These are phyloP conservation scores for Pseudoneurospora amorphoporcata DNA, from an alignment of 495 filamentous ascomycete species.

Conservation along the genomic window DNA sequence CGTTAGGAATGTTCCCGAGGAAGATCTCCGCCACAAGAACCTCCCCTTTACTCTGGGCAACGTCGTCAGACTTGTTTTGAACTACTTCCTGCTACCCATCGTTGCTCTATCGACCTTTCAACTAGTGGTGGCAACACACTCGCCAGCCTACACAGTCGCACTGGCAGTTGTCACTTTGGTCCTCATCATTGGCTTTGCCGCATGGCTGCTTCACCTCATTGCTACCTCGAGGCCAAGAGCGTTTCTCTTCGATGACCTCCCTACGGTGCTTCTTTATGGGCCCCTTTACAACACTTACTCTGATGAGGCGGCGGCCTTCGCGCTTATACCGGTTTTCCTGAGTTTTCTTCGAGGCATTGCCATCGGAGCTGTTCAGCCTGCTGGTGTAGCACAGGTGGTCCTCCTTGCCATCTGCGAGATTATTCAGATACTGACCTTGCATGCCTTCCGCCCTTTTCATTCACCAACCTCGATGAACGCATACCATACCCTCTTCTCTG, in stretches of 20 bases:
- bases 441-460: conserved; percentile 84
- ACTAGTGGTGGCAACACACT: conserved; percentile 60
- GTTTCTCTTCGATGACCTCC: conserved; percentile 83
- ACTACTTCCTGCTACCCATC: conserved; percentile 82
- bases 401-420: conserved; percentile 90
- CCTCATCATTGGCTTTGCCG: conserved; percentile 56
- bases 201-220: conserved; percentile 74
- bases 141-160: conserved; percentile 57
- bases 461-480: conserved; percentile 95
- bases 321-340: conserved; percentile 72
- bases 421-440: conserved; percentile 74
- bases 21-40: conserved; percentile 84
- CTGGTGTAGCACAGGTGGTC: conserved; percentile 84
- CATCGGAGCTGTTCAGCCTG: conserved; percentile 85
- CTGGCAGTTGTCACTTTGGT: conserved; percentile 65
- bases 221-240: conserved; percentile 69
- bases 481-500: conserved; percentile 78
- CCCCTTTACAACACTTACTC: conserved; percentile 98
- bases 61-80: conserved; percentile 78
- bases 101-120: conserved; percentile 84
- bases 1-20: conserved; percentile 60
- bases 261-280: conserved; percentile 81
- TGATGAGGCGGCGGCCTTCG: conserved; percentile 74
- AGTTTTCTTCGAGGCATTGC: conserved; percentile 80
- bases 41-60: conserved; percentile 86